Percentiles rank a stretch among this genome's conserved stretches.
Conservation (phyloP, 805 yeast genomes). For the Pachysolen tannophilus region DNA sequence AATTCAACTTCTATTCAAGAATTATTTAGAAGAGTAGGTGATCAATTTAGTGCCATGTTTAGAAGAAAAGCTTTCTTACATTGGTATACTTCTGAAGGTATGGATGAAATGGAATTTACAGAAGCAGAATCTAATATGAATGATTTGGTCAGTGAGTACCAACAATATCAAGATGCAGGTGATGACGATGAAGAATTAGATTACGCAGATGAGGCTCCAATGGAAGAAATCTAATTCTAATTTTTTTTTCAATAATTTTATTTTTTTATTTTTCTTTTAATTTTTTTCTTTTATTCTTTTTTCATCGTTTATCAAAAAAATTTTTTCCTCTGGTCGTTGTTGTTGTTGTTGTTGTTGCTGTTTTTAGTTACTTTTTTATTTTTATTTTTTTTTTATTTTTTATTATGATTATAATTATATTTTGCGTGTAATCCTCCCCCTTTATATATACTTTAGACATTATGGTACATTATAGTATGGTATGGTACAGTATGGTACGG, state of each 20-base stretch:
- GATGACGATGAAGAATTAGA: slow-evolving; percentile 75
- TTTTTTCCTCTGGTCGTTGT: too few species aligned
- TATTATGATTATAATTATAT: too few species aligned
- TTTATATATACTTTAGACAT: too few species aligned
- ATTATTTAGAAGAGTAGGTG: slow-evolving; percentile 81
- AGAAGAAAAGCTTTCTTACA: slow-evolving; percentile 92
- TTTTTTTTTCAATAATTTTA: not conserved
- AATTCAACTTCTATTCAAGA: slow-evolving; percentile 92
- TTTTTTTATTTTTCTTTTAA: not conserved
- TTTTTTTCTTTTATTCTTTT: too few species aligned
- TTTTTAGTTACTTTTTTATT: too few species aligned
- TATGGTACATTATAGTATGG: too few species aligned
- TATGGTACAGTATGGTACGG: too few species aligned
- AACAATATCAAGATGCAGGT: slow-evolving; percentile 80
- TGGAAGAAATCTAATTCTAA: slow-evolving; percentile 35
- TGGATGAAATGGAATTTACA: slow-evolving; percentile 91
- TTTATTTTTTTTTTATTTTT: too few species aligned
- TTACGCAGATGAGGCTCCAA: slow-evolving; percentile 56
- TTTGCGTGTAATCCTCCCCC: too few species aligned
- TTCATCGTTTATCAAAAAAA: too few species aligned
- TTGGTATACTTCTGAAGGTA: slow-evolving; percentile 94
- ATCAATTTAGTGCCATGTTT: slow-evolving; percentile 87
- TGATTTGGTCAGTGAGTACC: slow-evolving; percentile 83
- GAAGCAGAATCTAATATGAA: slow-evolving; percentile 91
- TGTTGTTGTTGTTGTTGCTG: too few species aligned